Base-by-base conservation (phyloP, 306 rosid genomes). In the Rosa lucieae region DNA sequence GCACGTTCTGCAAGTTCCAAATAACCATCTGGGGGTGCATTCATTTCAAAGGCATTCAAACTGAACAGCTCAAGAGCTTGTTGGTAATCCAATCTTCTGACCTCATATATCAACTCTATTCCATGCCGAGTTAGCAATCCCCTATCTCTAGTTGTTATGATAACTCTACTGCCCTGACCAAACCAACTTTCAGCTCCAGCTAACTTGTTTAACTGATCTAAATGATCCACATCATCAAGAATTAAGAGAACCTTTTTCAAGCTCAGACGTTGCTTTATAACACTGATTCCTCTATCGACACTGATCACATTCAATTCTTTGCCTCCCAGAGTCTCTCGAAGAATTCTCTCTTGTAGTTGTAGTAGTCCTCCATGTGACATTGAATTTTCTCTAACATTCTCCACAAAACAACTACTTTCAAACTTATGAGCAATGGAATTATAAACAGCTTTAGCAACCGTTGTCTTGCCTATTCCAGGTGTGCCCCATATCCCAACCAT, bases 31-130 rank as follows among this genome's bases (percentile, higher is more conserved):
- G 49, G 17, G 1, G 80, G 67, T 3, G 42, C 8, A 3, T 37
- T 67, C 68, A 21, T 53, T 39, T 12, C 43, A 11, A 77, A 67
- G n/a, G 80, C 66, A 4, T 10, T 67, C 73, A 66, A 52, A 51
- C 72, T 32, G 12, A 77, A 67, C 37, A 77, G 80, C 23, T 40
- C 3, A n/a, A 77, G 65, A 67, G 74, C 66, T 51, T 77, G 53
- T 7, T 20, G 23, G 71, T 67, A 15, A 3, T 6, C 3, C 12
- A 77, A n/a, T n/a, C 40, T 26, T 12, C 68, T 6, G 29, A 51
- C 49, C 48, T 37, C 2, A 3, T 77, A 51, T 6, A 37, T 37
- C 20, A 20, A 39, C 5, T 65, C 48, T 37, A 67, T 39, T 39
- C 71, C 71, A 67, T 67, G 46, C 8, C 39, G 1, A 2, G 0